phyloP scores from a whole-genome alignment of 768 basidiomycete genomes.

The Tricholoma matsutake region DNA sequence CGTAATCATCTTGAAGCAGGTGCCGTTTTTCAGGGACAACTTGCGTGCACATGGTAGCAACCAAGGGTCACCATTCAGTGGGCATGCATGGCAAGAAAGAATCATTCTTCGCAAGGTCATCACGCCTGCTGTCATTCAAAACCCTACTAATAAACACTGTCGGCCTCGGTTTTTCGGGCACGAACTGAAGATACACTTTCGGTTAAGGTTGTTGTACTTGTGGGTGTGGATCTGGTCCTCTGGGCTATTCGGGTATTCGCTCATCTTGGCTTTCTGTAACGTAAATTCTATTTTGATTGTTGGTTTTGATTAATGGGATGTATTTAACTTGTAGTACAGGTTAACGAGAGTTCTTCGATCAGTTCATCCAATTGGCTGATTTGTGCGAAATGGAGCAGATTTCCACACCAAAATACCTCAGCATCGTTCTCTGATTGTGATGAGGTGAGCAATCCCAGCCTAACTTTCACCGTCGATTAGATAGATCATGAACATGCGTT shows the following conservation, averaged over 20 bases:
- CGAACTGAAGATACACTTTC: background rate
- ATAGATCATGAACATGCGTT: background rate
- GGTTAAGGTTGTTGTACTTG: background rate
- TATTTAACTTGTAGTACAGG: conserved; percentile 3
- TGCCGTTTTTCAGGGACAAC: background rate
- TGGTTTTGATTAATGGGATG: conserved; percentile 6
- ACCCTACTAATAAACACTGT: background rate
- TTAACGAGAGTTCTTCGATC: background rate
- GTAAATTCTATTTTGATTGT: conserved; percentile 4
- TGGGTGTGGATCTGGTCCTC: background rate
- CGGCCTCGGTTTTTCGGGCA: background rate
- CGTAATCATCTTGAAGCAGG: background rate
- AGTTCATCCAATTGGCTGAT: background rate
- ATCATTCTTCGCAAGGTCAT: conserved; percentile 21
- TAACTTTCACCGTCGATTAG: background rate
- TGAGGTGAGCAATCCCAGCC: background rate
- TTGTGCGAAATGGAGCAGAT: background rate
- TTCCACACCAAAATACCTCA: background rate
- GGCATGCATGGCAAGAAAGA: background rate
- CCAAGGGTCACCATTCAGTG: background rate
- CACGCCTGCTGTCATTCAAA: conserved; percentile 31
- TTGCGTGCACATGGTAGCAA: background rate
- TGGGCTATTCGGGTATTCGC: conserved; percentile 3
- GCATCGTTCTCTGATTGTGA: background rate
- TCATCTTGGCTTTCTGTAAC: background rate